Evolutionary conservation across 1,139 yeast species (phyloP).

Genomic region (Sugiyamaella paludigena): DNA sequence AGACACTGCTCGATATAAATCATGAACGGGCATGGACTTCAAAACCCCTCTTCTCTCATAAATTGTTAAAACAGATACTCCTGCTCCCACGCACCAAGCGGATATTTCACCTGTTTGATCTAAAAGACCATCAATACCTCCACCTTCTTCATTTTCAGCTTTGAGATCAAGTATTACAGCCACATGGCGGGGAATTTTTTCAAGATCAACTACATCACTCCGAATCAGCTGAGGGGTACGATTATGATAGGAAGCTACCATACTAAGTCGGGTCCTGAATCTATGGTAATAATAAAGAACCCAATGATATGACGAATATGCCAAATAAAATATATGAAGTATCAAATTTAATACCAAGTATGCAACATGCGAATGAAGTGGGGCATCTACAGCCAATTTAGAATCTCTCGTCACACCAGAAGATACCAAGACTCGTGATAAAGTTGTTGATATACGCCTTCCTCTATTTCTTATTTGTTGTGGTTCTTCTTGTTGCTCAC

Average conservation of each 20-base stretch:
- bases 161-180: conserved; percentile 71
- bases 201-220: conserved; percentile 69
- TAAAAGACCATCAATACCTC: conserved; percentile 81
- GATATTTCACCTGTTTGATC: conserved; percentile 72
- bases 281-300: conserved; percentile 44
- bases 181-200: conserved; percentile 73
- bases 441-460: conserved; percentile 2
- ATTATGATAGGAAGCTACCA: conserved; percentile 72
- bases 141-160: conserved; percentile 83
- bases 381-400: conserved; percentile 3
- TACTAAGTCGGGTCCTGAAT: conserved; percentile 55
- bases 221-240: conserved; percentile 84
- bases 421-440: conserved; percentile 8
- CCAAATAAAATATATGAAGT: conserved; percentile 7
- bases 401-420: conserved; percentile 9
- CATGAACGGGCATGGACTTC: conserved; percentile 46
- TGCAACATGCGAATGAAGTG: conserved; percentile 7
- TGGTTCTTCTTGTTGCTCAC: neutral
- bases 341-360: conserved; percentile 6
- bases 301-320: conserved; percentile 6
- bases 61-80: conserved; percentile 65
- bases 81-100: conserved; percentile 88
- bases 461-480: conserved; percentile 2
- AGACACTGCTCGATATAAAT: conserved; percentile 57
- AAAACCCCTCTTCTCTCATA: conserved; percentile 79